These are phyloP conservation scores for Scedosporium apiospermum DNA, from an alignment of 2,329 filamentous ascomycete species.

Conservation along the genomic window DNA sequence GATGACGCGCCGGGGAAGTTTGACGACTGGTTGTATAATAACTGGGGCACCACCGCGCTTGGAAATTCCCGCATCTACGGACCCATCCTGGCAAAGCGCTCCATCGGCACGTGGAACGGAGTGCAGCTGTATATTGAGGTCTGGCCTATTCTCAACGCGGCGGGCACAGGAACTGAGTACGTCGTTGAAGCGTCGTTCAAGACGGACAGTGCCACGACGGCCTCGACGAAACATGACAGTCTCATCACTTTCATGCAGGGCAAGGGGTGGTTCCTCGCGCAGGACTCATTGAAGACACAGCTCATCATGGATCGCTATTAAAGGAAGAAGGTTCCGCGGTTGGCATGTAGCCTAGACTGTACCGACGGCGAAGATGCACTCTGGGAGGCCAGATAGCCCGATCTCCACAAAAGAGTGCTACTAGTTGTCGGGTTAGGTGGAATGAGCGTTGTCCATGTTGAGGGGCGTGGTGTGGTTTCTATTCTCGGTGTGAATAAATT, in stretches of 20 bases:
- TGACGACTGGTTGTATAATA: conserved; percentile 16
- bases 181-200: conserved; percentile 22
- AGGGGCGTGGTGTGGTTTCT: too few species aligned
- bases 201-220: conserved; percentile 11
- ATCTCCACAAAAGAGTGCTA: too few species aligned
- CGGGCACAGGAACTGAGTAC: conserved; percentile 15
- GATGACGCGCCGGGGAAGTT: conserved; percentile 21
- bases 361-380: too few species aligned
- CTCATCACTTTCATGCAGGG: conserved; percentile 13
- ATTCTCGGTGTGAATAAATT: too few species aligned
- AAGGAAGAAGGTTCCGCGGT: background rate
- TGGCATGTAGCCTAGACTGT: too few species aligned
- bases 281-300: conserved; percentile 17
- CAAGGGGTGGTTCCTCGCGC: conserved; percentile 18
- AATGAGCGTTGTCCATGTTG: too few species aligned
- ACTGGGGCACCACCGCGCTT: conserved; percentile 18
- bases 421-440: too few species aligned
- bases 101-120: conserved; percentile 18
- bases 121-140: conserved; percentile 21
- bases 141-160: conserved; percentile 18
- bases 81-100: conserved; percentile 20
- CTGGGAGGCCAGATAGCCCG: too few species aligned
- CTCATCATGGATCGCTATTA: conserved; percentile 18
- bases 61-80: conserved; percentile 18
- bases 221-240: conserved; percentile 10